These are phyloP conservation scores for Melanogaster broomeanus DNA, from an alignment of 768 basidiomycete species.

Conservation along the genomic window DNA sequence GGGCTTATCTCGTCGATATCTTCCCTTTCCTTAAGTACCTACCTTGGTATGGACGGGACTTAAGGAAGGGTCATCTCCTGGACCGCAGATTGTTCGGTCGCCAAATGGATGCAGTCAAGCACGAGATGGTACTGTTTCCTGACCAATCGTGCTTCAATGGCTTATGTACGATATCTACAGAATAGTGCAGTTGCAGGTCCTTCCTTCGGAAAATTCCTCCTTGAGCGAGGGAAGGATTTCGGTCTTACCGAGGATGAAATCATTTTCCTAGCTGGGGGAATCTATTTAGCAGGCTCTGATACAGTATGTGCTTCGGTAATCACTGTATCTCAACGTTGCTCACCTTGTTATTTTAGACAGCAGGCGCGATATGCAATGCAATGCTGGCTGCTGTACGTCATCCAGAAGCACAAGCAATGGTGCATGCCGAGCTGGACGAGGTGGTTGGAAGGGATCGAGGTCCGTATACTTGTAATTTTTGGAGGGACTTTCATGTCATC, in stretches of 20 bases:
- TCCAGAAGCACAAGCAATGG: conserved; percentile 48
- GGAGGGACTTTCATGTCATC: not conserved
- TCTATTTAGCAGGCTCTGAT: conserved; percentile 60
- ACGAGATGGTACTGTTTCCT: conserved; percentile 36
- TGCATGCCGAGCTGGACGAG: conserved; percentile 53
- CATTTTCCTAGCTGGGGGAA: conserved; percentile 56
- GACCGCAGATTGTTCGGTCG: conserved; percentile 49
- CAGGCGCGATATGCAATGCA: conserved; percentile 48
- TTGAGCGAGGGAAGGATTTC: conserved; percentile 49
- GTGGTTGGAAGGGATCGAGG: conserved; percentile 41
- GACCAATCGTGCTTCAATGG: not conserved
- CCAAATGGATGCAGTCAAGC: conserved; percentile 45
- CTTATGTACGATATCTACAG: not conserved
- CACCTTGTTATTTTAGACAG: conserved; percentile 32
- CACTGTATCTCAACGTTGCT: not conserved
- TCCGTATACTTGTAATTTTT: not conserved
- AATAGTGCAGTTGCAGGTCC: conserved; percentile 24
- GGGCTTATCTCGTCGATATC: conserved; percentile 35
- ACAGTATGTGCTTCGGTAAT: conserved; percentile 32
- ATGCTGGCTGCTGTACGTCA: conserved; percentile 51
- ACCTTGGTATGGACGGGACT: conserved; percentile 60
- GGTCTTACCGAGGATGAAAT: conserved; percentile 52
- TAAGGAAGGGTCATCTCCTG: conserved; percentile 51
- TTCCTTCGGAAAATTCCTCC: conserved; percentile 55
- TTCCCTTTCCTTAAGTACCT: conserved; percentile 41